Base-by-base conservation (phyloP, 495 filamentous ascomycete genomes). In the Penicillium verhagenii region DNA sequence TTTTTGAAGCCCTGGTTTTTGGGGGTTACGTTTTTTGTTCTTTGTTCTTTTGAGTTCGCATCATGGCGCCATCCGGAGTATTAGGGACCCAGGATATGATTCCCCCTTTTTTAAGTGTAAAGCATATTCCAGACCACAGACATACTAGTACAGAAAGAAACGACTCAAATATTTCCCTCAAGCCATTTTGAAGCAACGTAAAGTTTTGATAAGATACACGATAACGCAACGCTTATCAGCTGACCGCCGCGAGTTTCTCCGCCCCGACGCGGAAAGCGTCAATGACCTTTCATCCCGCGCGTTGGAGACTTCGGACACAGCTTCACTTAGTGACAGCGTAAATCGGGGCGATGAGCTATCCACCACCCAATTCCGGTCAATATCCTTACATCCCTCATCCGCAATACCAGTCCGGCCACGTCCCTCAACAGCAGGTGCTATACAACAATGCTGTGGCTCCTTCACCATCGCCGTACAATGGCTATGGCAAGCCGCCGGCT, bases 321-420 rank as follows among this genome's bases (percentile, higher is more conserved):
- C 57, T 60, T 44, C 39, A 61, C 57, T 54, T 58, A 19, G 47
- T 37, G 33, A 46, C 52, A 56, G 47, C 57, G 60, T 47, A 67
- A 65, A 54, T 64, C 61, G 69, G 67, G 73, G 75, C 71, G 65
- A 78, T 78, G 75, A 78, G 70, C 72, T 78, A 69, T 58, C 72
- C 73, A 73, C 73, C 75, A 46, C 71, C 74, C 47, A 68, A 74
- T 57, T 66, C 73, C 63, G 72, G 72, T 55, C 74, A 73, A 63
- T 76, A 72, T 61, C 65, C 65, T 46, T 68, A 68, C 51, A 48
- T 68, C 14, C 63, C 57, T 9, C 69, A 66, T 51, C 56, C 75
- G 55, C 70, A 72, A 52, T 75, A 76, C 47, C 67, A 72, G 54
- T 38, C 53, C 48, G 61, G 64, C 10, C 72, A 72, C 45, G 58